Conservation (phyloP, 2,329 filamentous ascomycete species). For the Ceratocystis albifundus region DNA sequence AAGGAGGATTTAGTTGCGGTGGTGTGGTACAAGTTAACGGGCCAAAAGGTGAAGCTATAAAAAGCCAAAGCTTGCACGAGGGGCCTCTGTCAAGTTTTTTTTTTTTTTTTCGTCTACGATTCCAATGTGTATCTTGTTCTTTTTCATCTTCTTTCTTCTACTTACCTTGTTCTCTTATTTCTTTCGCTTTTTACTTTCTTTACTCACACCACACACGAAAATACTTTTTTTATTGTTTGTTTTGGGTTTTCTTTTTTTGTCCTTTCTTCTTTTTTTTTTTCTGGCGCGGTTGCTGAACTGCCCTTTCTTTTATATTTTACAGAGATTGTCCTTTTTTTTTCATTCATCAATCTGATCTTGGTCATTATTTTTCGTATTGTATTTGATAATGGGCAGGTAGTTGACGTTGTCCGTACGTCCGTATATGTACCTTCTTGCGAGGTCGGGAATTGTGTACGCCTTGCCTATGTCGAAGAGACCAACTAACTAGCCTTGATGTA, state of each 20-base stretch:
- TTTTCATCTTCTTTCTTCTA: conserved; percentile 10
- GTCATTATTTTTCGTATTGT: background rate
- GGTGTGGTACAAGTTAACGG: conserved; percentile 53
- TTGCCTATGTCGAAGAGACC: too few relatives aligned
- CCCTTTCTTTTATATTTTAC: conserved; percentile 10
- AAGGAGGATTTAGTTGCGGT: conserved; percentile 54
- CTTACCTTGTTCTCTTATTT: conserved; percentile 6
- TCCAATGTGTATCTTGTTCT: conserved; percentile 22
- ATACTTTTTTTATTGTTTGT: conserved; percentile 5
- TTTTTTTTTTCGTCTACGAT: conserved; percentile 21
- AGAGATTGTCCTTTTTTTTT: background rate
- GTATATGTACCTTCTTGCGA: too few relatives aligned
- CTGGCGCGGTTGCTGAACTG: background rate
- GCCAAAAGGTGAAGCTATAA: conserved; percentile 47
- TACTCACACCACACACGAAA: conserved; percentile 3
- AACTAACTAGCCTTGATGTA: too few relatives aligned
- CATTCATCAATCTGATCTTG: background rate
- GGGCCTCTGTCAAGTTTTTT: conserved; percentile 3
- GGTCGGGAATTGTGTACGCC: too few relatives aligned
- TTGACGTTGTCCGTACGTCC: too few relatives aligned
- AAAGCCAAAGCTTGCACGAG: too few relatives aligned
- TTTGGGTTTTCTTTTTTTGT: background rate
- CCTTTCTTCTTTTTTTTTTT: background rate
- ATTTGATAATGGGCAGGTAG: background rate
- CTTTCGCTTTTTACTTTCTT: conserved; percentile 11